These are phyloP conservation scores for Nicotiana obtusifolia DNA, from an alignment of 257 asterid genomes.

Conservation along the genomic window DNA sequence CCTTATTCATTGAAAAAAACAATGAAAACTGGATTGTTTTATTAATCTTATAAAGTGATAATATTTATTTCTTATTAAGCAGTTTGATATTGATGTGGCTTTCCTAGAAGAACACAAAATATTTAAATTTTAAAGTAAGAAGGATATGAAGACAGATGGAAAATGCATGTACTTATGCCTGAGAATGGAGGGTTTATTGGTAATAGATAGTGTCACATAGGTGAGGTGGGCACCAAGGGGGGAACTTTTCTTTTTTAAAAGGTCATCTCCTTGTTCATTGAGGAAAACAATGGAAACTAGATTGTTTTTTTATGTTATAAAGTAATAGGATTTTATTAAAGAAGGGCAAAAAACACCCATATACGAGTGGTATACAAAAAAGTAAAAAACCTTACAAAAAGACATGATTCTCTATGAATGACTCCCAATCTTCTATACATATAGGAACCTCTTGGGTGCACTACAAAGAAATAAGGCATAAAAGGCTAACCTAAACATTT, in stretches of 20 bases:
- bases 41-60: too few relatives aligned
- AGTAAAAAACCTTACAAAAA: too few relatives aligned
- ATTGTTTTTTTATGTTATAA: too few relatives aligned
- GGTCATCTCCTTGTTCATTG: not conserved
- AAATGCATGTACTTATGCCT: constrained; percentile 1
- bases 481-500: too few relatives aligned
- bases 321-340: too few relatives aligned
- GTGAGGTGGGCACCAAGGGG: not conserved
- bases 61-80: not conserved
- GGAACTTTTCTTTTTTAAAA: not conserved
- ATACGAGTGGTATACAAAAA: too few relatives aligned
- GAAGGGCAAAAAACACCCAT: too few relatives aligned
- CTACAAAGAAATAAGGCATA: too few relatives aligned
- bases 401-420: too few relatives aligned
- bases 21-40: not conserved
- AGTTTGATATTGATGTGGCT: not conserved
- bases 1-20: not conserved
- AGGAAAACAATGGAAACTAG: not conserved
- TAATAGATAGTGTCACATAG: too few relatives aligned
- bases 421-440: too few relatives aligned
- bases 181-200: not conserved
- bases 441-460: too few relatives aligned
- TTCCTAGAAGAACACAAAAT: not conserved
- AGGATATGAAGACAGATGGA: not conserved
- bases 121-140: not conserved